Base-by-base conservation (phyloP, 495 filamentous ascomycete genomes). In the Podospora anserina region DNA sequence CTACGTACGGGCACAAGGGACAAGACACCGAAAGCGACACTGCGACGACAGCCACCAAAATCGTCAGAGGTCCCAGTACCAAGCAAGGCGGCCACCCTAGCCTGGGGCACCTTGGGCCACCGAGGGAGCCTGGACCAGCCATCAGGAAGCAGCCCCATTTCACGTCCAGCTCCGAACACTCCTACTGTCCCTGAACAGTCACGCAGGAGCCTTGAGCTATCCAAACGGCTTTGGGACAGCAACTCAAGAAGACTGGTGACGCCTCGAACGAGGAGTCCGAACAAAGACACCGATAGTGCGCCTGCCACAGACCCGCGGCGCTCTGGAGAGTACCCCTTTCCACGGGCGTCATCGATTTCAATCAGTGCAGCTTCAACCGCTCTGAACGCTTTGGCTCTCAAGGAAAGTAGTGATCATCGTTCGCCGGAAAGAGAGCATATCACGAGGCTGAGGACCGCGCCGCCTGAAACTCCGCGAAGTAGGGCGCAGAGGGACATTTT, bases 41-140 rank as follows among this genome's bases (percentile, higher is more conserved):
- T 77, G 80, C 82, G 76, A 62, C 75, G 60, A 68, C 69, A 68
- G 39, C 71, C 32, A 71, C 69, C 72, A 23, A 73, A 71, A 64
- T 70, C 70, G 15, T 65, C 69, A 28, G 82, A 82, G 34, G 80
- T 80, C 23, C 80, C 80, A 0, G 82, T 82, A 3, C 92, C 93
- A 32, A 93, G 91, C 56, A 96, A 91, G 77, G 95, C 95, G 16
- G 95, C 95, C 1, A 90, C 91, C 2, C 78, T 96, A 49, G 94
- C 94, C 19, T 99, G 94, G 94, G 87, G 83, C 57, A 85, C 83
- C 60, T 69, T 76, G 69, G 66, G 75, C 62, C 73, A 73, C 55
- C 59, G 69, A 69, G 75, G 69, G 23, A 44, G 67, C 53, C 54
- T 54, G 7, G 68, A 64, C 5, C 66, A 63, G 58, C 60, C 39